Base-by-base conservation (phyloP, 768 basidiomycete species). In the Rhizopogon vesiculosus region DNA sequence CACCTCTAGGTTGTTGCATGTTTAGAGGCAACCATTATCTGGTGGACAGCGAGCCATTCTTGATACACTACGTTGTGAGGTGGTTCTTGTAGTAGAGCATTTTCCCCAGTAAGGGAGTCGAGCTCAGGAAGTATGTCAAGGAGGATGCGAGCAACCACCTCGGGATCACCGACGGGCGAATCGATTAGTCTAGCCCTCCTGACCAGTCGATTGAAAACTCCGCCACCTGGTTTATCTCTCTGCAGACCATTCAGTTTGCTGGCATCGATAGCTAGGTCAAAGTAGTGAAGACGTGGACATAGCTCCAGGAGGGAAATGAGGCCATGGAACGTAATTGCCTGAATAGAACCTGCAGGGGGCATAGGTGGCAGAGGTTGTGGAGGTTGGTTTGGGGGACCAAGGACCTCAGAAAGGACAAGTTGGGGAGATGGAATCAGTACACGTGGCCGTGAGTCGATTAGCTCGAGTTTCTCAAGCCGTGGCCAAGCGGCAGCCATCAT, bases 71-170 rank as follows among this genome's bases (percentile, higher is more conserved):
- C 35, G 9, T 38, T 38, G 15, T 49, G 48, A 16, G 33, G 48
- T 9, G 22, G 48, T 3, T 19, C 22, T 38, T 35, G 15, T 5
- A 49, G 19, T 22, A 22, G 33, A 25, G 35, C 48, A 0, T 48
- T 12, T 35, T 15, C 33, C 15, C 48, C 48, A 35, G 35, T 35
- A 22, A 49, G 33, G 33, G 33, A 35, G 22, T 49, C 28, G 33
- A 53, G 51, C 25, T 53, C 51, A 18, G 51, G 51, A 15, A 53
- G 51, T 44, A 53, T 53, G 19, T 50, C 45, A 2, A 53, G 22
- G 13, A 53, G 51, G n/a, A 53, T 53, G 9, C 15, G 51, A 18
- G 51, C 44, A n/a, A 53, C 51, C 10, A 15, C 41, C 5, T 15
- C 19, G 16, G 51, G 39, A 33, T 53, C 41, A 18, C 44, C 16